Evolutionary conservation across 306 rosid species (phyloP).

Genomic region (Pyrus communis): DNA sequence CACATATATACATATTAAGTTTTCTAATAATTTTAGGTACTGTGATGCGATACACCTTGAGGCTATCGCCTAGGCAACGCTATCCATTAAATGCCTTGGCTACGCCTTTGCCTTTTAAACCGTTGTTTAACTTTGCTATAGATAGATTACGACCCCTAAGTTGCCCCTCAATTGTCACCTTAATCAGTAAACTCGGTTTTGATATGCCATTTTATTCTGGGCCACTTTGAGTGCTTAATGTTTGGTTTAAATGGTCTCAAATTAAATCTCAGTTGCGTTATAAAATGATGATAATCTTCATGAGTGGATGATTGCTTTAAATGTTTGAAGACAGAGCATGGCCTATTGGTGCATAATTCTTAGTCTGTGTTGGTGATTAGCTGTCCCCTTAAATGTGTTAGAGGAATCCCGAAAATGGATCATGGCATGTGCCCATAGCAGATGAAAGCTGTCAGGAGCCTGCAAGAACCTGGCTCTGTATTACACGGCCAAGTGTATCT

Average conservation of each 20-base stretch:
- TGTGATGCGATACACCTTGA: too few species aligned
- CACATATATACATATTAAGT: too few species aligned
- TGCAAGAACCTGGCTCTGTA: conserved; percentile 66
- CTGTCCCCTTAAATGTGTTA: conserved; percentile 12
- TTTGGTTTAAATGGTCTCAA: not conserved
- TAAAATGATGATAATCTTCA: not conserved
- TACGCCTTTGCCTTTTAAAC: too few species aligned
- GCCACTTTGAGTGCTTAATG: not conserved
- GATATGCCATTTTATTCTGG: not conserved
- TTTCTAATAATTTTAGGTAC: too few species aligned
- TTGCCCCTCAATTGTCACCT: not conserved
- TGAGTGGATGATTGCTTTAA: not conserved
- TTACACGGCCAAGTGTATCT: conserved; percentile 35
- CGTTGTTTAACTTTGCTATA: not conserved
- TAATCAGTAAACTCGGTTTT: not conserved
- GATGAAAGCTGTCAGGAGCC: conserved; percentile 30
- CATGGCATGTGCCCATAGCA: conserved; percentile 80
- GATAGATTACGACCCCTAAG: not conserved
- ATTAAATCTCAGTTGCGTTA: not conserved
- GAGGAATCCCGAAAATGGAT: conserved; percentile 79
- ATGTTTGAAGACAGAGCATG: not conserved
- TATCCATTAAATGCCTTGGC: too few species aligned
- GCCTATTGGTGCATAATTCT: not conserved
- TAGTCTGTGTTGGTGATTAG: not conserved
- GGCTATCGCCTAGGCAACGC: too few species aligned